These are phyloP conservation scores for Adansonia madagascariensis DNA, from an alignment of 441 rosid genomes.

Conservation along the genomic window DNA sequence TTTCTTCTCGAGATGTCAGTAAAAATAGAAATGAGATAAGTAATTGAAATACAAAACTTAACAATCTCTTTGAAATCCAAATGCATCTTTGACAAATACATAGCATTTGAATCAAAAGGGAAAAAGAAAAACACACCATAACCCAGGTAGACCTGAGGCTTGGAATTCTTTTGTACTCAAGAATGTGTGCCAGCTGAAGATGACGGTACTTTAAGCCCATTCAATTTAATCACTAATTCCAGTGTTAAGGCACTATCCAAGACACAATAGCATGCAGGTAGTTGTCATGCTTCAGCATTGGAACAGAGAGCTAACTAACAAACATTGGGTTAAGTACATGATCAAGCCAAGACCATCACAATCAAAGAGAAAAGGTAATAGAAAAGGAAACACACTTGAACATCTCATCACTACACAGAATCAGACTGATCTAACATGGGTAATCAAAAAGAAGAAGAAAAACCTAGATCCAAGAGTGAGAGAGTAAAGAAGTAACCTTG, in stretches of 20 bases:
- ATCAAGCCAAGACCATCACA: slow-evolving; percentile 13
- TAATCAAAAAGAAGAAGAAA: slow-evolving; percentile 25
- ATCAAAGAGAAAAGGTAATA: not conserved
- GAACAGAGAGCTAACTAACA: not conserved
- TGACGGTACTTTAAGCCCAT: not conserved
- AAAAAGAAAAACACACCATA: not conserved
- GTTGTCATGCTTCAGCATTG: not conserved
- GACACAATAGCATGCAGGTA: not conserved
- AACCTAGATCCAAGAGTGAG: slow-evolving; percentile 62
- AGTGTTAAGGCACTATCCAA: not conserved
- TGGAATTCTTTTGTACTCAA: not conserved
- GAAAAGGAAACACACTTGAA: not conserved
- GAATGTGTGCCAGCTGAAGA: not conserved
- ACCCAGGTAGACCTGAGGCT: not conserved
- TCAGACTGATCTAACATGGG: slow-evolving; percentile 33
- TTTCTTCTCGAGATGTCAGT: not conserved
- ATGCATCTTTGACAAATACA: slow-evolving; percentile 4
- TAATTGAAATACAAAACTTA: not conserved
- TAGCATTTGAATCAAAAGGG: not conserved
- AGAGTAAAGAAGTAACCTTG: slow-evolving; percentile 65
- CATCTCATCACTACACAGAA: slow-evolving; percentile 16
- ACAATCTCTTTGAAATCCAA: not conserved
- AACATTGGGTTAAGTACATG: not conserved
- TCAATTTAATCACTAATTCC: not conserved
- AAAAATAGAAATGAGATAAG: not conserved